Percentiles rank a stretch among this genome's conserved stretches.
These are phyloP conservation scores for Lipomyces starkeyi DNA, from an alignment of 805 yeast genomes.

Conservation along the genomic window DNA sequence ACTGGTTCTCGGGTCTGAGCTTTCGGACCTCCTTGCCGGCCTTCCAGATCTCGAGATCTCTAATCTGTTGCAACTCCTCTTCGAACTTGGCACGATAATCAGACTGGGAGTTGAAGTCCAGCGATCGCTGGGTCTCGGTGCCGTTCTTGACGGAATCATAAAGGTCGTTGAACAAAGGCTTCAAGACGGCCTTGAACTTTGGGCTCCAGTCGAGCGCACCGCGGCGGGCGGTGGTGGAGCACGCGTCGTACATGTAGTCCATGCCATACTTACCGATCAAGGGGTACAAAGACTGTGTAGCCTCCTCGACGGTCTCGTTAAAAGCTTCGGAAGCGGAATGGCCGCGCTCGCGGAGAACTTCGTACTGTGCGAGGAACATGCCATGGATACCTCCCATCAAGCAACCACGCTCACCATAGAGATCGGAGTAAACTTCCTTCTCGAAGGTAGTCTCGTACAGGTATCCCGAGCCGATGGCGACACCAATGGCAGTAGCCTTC, in stretches of 20 bases:
- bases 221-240: conserved; percentile 99
- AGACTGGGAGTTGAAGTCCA: conserved; percentile 97
- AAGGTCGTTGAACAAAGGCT: conserved; percentile 96
- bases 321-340: conserved; percentile 99
- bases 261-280: conserved; percentile 98
- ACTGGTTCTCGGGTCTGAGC: conserved; percentile 97
- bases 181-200: conserved; percentile 96
- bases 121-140: conserved; percentile 95
- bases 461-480: conserved; percentile 99
- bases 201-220: conserved; percentile 99
- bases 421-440: conserved; percentile 98
- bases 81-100: conserved; percentile 98
- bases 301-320: conserved; percentile 99
- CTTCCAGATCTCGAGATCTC: conserved; percentile 98
- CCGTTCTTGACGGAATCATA: conserved; percentile 96
- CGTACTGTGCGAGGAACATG: conserved; percentile 99
- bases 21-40: conserved; percentile 99
- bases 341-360: conserved; percentile 98
- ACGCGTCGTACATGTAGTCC: conserved; percentile 99
- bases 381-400: conserved; percentile 99
- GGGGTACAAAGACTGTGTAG: conserved; percentile 99
- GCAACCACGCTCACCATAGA: conserved; percentile 99
- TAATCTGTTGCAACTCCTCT: conserved; percentile 88
- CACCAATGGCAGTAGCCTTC: conserved; percentile 97
- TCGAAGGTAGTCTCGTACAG: conserved; percentile 99